phyloP scores from a whole-genome alignment of 2,329 filamentous ascomycete species.

The Sporothrix curviconia region DNA sequence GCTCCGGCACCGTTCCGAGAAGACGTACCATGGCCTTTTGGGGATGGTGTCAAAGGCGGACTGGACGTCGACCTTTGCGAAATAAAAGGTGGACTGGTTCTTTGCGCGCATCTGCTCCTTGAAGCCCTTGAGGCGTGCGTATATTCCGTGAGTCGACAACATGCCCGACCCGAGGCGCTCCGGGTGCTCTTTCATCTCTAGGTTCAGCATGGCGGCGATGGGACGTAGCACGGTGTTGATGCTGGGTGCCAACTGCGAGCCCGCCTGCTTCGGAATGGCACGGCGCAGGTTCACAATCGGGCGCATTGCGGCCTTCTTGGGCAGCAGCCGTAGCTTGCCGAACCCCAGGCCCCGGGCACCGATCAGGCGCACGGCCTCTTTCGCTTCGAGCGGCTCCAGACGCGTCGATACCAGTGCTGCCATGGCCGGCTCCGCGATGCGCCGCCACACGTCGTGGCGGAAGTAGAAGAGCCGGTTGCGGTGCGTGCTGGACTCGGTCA shows the following conservation, averaged over 20 bases:
- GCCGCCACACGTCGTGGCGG: slow-evolving; percentile 85
- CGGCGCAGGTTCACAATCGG: slow-evolving; percentile 83
- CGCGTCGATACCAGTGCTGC: slow-evolving; percentile 59
- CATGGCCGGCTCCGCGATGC: slow-evolving; percentile 67
- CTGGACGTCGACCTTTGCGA: slow-evolving; percentile 87
- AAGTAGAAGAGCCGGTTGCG: slow-evolving; percentile 86
- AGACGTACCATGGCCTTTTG: slow-evolving; percentile 66
- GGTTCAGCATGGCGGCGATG: slow-evolving; percentile 67
- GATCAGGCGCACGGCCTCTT: slow-evolving; percentile 51
- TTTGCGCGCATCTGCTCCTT: slow-evolving; percentile 42
- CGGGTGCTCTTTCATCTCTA: slow-evolving; percentile 59
- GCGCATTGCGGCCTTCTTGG: slow-evolving; percentile 69
- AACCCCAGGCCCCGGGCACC: slow-evolving; percentile 62
- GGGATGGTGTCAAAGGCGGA: slow-evolving; percentile 95
- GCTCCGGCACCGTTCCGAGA: slow-evolving; percentile 49
- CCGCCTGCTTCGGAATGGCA: slow-evolving; percentile 43
- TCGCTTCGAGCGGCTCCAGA: slow-evolving; percentile 67
- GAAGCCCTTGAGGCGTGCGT: slow-evolving; percentile 65
- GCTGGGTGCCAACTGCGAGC: slow-evolving; percentile 25
- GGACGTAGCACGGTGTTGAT: slow-evolving; percentile 55
- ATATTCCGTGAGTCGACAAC: slow-evolving; percentile 76
- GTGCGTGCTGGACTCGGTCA: slow-evolving; percentile 80
- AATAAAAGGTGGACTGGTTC: slow-evolving; percentile 54
- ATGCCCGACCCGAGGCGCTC: slow-evolving; percentile 68
- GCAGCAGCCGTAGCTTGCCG: slow-evolving; percentile 72